Conservation (phyloP, 345 rosid genomes). For the Dimocarpus longan region DNA sequence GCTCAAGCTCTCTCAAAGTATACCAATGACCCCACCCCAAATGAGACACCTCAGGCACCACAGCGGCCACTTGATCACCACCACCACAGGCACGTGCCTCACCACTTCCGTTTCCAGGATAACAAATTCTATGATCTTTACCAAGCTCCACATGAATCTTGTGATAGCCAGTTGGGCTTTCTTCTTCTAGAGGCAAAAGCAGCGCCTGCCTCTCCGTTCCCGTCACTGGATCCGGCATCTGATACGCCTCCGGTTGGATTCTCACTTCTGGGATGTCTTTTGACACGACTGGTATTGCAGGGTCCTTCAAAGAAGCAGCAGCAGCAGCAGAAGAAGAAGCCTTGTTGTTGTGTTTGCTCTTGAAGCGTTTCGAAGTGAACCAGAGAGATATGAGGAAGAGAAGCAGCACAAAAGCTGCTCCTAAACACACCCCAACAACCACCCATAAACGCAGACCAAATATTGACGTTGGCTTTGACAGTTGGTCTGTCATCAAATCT, state of each 20-base stretch:
- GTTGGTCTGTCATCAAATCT: constrained; percentile 44
- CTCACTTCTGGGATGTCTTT: constrained; percentile 77
- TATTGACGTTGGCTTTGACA: constrained; percentile 72
- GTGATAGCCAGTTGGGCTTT: constrained; percentile 42
- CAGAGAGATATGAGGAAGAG: constrained; percentile 86
- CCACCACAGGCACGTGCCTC: constrained; percentile 29
- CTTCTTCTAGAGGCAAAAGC: constrained; percentile 49
- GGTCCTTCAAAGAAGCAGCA: constrained; percentile 14
- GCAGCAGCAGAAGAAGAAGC: neutral
- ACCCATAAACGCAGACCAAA: constrained; percentile 81
- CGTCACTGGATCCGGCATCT: constrained; percentile 31
- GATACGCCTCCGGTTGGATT: constrained; percentile 35
- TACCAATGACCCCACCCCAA: constrained; percentile 66
- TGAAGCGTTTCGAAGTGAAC: constrained; percentile 63
- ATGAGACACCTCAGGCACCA: constrained; percentile 59
- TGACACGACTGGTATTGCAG: constrained; percentile 58
- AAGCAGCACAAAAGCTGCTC: constrained; percentile 74
- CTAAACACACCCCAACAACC: constrained; percentile 73
- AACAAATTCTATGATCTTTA: constrained; percentile 53
- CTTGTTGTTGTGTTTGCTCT: constrained; percentile 25
- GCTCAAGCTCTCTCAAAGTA: constrained; percentile 82
- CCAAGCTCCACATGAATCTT: constrained; percentile 59
- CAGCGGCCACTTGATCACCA: constrained; percentile 37
- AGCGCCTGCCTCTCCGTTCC: constrained; percentile 42
- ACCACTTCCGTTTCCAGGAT: constrained; percentile 46